Evolutionary conservation across 2,329 filamentous ascomycete genomes (phyloP), one percentile per base, ranked within the genome.

Genomic region (Hortaea werneckii): DNA sequence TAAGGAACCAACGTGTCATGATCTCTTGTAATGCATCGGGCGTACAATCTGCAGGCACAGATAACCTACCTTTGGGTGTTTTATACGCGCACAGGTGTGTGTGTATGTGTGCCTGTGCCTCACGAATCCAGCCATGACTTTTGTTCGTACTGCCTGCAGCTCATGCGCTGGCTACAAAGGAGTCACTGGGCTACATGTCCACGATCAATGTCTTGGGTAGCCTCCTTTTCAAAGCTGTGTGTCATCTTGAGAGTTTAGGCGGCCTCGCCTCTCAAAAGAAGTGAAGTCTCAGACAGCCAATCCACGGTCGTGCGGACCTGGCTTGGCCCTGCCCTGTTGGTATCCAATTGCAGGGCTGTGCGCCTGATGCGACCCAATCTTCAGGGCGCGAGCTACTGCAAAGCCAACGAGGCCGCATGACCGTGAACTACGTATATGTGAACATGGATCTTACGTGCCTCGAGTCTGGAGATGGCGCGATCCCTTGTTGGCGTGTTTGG

Each of bases 201-300:
- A 20, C 20, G 20, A 20, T 20, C 20, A 20, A 20, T 20, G 20
- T 20, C 20, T 20, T 20, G 20, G 4, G 20, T 20, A 20, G 4
- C 20, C 20, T 4, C 20, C 20, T 20, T 20, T 20, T 20, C 20
- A 20, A 20, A 20, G 20, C 20, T 20, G 20, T 20, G 20, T 20
- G 20, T 20, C 4, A 20, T 20, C 20, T 20, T 2, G 20, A 20
- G 20, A 20, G 2, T 20, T 20, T 20, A 20, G 20, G 20, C 20
- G 20, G 43, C 29, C 37, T 46, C 46, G 44, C 32, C 11, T 39
- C 12, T 40, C 32, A 29, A 40, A 45, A 28, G 30, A 20, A n/a
- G n/a, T 51, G 50, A 49, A 42, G 48, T 50, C 46, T 12, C 20
- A 29, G 29, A 28, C 39, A 44, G 35, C 50, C 50, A 53, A 46